Percentiles rank a stretch among this genome's conserved stretches.
phyloP scores from a whole-genome alignment of 1,139 yeast species.

The Pichia sp. region DNA sequence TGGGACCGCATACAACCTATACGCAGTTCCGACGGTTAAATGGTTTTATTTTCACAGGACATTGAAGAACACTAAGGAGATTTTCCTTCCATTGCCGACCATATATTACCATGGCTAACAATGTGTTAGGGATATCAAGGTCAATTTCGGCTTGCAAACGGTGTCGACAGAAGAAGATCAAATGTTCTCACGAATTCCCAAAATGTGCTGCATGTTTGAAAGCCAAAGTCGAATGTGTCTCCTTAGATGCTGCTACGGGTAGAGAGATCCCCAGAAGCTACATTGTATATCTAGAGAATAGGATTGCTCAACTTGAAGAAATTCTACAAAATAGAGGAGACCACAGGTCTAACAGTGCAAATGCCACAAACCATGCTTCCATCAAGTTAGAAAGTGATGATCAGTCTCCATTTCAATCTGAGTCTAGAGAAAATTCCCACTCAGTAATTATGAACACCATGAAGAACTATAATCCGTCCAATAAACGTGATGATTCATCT shows the following conservation, averaged over 20 bases:
- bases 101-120: conserved; percentile 5
- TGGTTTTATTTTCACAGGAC: no score
- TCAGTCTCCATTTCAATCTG: no score
- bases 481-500: conserved; percentile 1
- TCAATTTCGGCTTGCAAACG: conserved; percentile 78
- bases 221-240: conserved; percentile 68
- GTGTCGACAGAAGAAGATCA: conserved; percentile 70
- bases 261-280: conserved; percentile 80
- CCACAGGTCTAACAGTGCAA: no score
- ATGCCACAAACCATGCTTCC: no score
- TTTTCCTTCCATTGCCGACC: no score
- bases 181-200: conserved; percentile 81
- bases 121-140: conserved; percentile 33
- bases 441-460: conserved; percentile 2
- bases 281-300: conserved; percentile 63
- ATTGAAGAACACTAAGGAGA: no score
- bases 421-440: no score
- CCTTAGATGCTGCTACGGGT: conserved; percentile 83
- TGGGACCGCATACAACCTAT: no score
- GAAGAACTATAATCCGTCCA: conserved; percentile 1
- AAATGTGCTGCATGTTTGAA: conserved; percentile 65
- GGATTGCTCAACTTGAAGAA: conserved; percentile 48
- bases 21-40: no score
- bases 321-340: conserved; percentile 31
- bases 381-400: no score